phyloP scores from a whole-genome alignment of 2,329 filamentous ascomycete species.

The Ambrosiella beaveri region DNA sequence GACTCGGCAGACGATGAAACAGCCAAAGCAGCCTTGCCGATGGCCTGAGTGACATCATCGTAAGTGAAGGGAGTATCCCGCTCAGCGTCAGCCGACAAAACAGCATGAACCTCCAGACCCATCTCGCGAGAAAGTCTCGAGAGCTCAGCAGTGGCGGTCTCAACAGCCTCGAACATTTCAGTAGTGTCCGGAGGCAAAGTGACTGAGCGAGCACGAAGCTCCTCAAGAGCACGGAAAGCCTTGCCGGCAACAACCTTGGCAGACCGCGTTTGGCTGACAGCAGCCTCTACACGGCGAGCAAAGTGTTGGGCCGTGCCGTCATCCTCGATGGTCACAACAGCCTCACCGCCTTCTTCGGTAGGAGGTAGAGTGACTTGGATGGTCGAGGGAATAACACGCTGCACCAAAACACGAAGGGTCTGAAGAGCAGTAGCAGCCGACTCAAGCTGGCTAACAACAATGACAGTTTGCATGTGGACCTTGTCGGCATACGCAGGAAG shows the following conservation, averaged over 20 bases:
- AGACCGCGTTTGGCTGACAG: constrained; percentile 61
- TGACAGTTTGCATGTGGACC: constrained; percentile 55
- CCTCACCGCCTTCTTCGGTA: constrained; percentile 5
- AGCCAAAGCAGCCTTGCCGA: constrained; percentile 32
- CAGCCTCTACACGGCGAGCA: constrained; percentile 49
- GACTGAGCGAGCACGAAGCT: constrained; percentile 58
- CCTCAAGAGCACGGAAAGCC: constrained; percentile 57
- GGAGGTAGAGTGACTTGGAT: background rate
- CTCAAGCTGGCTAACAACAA: constrained; percentile 71
- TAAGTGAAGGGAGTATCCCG: constrained; percentile 50
- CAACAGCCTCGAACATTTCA: constrained; percentile 53
- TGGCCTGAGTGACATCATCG: constrained; percentile 45
- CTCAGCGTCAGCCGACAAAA: constrained; percentile 53
- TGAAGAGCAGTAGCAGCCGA: constrained; percentile 52
- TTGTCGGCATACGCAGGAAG: constrained; percentile 57
- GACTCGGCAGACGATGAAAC: constrained; percentile 36
- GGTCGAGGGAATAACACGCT: constrained; percentile 32
- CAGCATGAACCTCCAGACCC: constrained; percentile 45
- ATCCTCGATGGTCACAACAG: constrained; percentile 22
- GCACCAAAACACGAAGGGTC: constrained; percentile 47
- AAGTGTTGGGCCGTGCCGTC: constrained; percentile 53
- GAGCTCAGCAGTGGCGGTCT: constrained; percentile 46
- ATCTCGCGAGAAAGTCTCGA: constrained; percentile 48
- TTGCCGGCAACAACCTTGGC: constrained; percentile 72
- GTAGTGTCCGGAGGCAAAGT: constrained; percentile 51